These are phyloP conservation scores for Aspergillus fumigatus DNA, from an alignment of 2,329 filamentous ascomycete species.

Conservation along the genomic window DNA sequence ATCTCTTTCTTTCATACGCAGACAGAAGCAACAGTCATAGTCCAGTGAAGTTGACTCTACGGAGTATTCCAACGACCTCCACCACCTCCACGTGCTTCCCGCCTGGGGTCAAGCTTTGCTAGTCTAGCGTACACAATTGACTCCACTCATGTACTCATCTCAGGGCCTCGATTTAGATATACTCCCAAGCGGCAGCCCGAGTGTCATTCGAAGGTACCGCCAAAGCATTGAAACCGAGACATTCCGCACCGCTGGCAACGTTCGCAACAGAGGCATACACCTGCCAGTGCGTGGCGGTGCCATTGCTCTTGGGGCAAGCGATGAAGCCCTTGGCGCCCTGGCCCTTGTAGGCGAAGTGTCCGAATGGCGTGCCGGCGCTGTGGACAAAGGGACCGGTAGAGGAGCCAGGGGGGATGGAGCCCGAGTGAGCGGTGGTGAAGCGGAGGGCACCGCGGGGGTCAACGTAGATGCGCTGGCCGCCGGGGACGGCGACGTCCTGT, in stretches of 20 bases:
- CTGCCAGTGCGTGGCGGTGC: conserved; percentile 14
- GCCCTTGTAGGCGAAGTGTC: conserved; percentile 26
- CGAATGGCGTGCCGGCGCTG: conserved; percentile 20
- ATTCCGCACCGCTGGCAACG: conserved; percentile 20
- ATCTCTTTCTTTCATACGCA: too few species aligned
- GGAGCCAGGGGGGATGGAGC: conserved; percentile 47
- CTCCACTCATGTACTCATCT: background rate
- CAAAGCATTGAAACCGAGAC: conserved; percentile 34
- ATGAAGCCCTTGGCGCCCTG: conserved; percentile 37
- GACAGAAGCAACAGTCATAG: too few species aligned
- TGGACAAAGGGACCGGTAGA: conserved; percentile 47
- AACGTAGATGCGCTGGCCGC: conserved; percentile 59
- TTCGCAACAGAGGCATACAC: conserved; percentile 31
- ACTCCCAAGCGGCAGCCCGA: conserved; percentile 34
- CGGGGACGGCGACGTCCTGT: conserved; percentile 52
- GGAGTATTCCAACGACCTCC: too few species aligned
- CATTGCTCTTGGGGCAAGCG: conserved; percentile 40
- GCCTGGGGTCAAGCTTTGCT: background rate
- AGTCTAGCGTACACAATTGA: background rate
- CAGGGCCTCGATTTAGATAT: conserved; percentile 23
- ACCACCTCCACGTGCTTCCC: too few species aligned
- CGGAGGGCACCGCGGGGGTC: conserved; percentile 49
- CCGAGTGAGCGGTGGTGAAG: conserved; percentile 56
- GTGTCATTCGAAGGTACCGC: conserved; percentile 16
- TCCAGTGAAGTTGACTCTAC: too few species aligned